Conservation (phyloP, 768 basidiomycete species). For the Auricularia auricula-judae region DNA sequence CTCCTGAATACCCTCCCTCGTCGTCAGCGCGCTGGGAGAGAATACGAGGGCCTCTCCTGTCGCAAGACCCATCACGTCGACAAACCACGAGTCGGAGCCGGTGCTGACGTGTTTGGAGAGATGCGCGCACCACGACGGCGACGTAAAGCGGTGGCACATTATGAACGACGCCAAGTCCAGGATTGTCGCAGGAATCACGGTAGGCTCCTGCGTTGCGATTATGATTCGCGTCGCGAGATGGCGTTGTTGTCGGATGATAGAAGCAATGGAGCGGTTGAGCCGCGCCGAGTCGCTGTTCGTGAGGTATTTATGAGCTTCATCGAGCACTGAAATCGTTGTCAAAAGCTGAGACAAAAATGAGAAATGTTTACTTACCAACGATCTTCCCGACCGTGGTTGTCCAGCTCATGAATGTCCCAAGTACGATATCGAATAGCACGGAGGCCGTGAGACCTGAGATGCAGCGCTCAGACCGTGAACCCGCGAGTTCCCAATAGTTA, state of each 20-base stretch:
- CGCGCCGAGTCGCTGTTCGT: slow-evolving; percentile 37
- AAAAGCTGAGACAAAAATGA: background rate
- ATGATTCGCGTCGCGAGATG: slow-evolving; percentile 64
- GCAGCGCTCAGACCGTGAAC: background rate
- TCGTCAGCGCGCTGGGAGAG: background rate
- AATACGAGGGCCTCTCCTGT: background rate
- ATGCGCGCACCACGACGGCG: slow-evolving; percentile 67
- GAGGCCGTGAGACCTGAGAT: background rate
- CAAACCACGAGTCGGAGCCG: background rate
- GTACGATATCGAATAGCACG: background rate
- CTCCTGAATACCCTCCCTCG: background rate
- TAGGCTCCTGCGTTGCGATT: slow-evolving; percentile 72
- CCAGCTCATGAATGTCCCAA: background rate
- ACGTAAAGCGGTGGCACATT: slow-evolving; percentile 63
- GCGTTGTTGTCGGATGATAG: slow-evolving; percentile 55
- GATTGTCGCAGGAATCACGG: slow-evolving; percentile 55
- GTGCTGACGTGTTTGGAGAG: slow-evolving; percentile 46
- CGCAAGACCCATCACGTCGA: background rate
- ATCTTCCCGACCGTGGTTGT: background rate
- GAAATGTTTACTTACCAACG: background rate
- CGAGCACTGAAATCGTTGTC: slow-evolving; percentile 32
- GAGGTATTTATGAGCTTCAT: slow-evolving; percentile 73
- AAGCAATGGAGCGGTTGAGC: slow-evolving; percentile 46
- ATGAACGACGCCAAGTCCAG: slow-evolving; percentile 55
- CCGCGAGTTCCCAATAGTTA: background rate